A percentile compares a stretch with the other conserved stretches of the same genome.
phyloP scores from a whole-genome alignment of 1,139 yeast species.

The Hansenula lynferdii region DNA sequence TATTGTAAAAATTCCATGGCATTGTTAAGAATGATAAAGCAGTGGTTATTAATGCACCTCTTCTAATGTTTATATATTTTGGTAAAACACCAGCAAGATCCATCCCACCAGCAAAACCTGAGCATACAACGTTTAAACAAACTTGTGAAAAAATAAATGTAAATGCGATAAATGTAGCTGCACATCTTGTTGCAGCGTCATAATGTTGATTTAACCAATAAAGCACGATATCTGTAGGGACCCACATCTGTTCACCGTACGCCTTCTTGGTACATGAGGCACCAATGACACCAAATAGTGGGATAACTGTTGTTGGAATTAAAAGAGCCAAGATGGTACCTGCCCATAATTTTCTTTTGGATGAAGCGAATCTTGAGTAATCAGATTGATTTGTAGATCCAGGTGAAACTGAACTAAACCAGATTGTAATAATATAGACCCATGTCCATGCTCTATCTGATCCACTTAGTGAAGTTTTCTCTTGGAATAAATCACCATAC shows the following conservation, averaged over 20 bases:
- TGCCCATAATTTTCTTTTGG: slow-evolving; percentile 26
- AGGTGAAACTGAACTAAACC: slow-evolving; percentile 42
- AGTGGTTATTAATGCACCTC: slow-evolving; percentile 45
- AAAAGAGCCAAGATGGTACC: slow-evolving; percentile 33
- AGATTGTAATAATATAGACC: slow-evolving; percentile 36
- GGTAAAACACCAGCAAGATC: slow-evolving; percentile 46
- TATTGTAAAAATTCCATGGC: slow-evolving; percentile 45
- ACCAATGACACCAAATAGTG: slow-evolving; percentile 37
- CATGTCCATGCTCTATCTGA: slow-evolving; percentile 36
- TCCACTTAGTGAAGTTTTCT: slow-evolving; percentile 24
- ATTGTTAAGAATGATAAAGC: slow-evolving; percentile 38
- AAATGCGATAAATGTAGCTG: slow-evolving; percentile 40
- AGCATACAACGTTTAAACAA: slow-evolving; percentile 43
- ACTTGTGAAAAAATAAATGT: slow-evolving; percentile 42
- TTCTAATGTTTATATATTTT: slow-evolving; percentile 42
- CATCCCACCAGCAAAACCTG: slow-evolving; percentile 50
- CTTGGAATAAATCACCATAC: slow-evolving; percentile 33
- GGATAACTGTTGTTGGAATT: slow-evolving; percentile 38
- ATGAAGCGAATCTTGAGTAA: slow-evolving; percentile 36
- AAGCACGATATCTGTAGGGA: slow-evolving; percentile 31
- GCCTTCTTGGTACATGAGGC: slow-evolving; percentile 32
- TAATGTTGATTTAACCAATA: slow-evolving; percentile 30
- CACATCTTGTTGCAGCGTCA: slow-evolving; percentile 39
- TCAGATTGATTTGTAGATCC: slow-evolving; percentile 32
- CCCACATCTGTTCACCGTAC: slow-evolving; percentile 35